phyloP scores from a whole-genome alignment of 1,284 basidiomycete species.

The Malassezia furfur region DNA sequence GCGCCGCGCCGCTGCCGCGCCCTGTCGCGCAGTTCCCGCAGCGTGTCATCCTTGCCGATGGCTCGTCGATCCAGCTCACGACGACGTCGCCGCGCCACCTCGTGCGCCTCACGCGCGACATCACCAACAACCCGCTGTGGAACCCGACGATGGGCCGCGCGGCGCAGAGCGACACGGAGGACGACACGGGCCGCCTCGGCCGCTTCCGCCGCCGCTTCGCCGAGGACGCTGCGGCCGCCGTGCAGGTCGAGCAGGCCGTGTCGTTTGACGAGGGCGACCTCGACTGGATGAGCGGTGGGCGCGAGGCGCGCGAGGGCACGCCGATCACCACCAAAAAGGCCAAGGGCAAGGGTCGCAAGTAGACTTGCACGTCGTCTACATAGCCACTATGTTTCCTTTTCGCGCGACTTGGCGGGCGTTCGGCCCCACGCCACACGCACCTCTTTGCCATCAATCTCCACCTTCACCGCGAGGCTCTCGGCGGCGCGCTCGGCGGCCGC shows the following conservation, averaged over 20 bases:
- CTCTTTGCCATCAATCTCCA: slow-evolving; percentile 69
- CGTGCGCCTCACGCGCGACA: slow-evolving; percentile 34
- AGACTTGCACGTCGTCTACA: background rate
- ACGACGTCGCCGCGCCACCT: slow-evolving; percentile 41
- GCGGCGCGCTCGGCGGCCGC: slow-evolving; percentile 73
- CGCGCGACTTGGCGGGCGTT: slow-evolving; percentile 5
- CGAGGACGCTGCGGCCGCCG: slow-evolving; percentile 15
- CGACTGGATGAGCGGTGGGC: slow-evolving; percentile 46
- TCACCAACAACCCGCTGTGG: slow-evolving; percentile 46
- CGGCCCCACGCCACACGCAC: slow-evolving; percentile 74
- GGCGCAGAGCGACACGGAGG: slow-evolving; percentile 30
- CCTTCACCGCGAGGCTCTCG: slow-evolving; percentile 71
- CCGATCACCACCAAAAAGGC: slow-evolving; percentile 29
- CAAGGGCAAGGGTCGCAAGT: slow-evolving; percentile 42
- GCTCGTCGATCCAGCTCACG: slow-evolving; percentile 40
- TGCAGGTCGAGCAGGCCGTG: slow-evolving; percentile 15
- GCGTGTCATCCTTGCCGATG: slow-evolving; percentile 41
- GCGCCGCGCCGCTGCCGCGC: slow-evolving; percentile 26
- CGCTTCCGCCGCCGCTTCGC: slow-evolving; percentile 43
- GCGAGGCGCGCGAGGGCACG: slow-evolving; percentile 36
- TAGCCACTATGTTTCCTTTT: background rate
- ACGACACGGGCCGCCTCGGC: slow-evolving; percentile 42
- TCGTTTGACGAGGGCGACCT: slow-evolving; percentile 39
- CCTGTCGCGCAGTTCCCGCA: slow-evolving; percentile 36
- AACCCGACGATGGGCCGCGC: slow-evolving; percentile 33